phyloP scores from a whole-genome alignment of 1,284 basidiomycete species.

The Puccinia triticina region DNA sequence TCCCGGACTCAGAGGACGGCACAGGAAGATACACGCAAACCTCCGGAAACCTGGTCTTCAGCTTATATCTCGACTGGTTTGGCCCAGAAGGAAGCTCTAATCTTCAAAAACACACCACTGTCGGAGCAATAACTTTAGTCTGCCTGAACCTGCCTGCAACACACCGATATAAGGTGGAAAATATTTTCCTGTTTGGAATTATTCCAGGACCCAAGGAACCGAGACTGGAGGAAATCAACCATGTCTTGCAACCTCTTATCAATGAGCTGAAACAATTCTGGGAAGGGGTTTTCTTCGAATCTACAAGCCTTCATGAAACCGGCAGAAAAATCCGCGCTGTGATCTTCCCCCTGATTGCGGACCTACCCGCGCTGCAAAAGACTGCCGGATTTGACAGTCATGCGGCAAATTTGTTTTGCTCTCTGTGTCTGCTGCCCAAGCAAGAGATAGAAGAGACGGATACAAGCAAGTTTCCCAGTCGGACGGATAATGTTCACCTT shows the following conservation, averaged over 20 bases:
- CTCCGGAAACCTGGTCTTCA: constrained; percentile 31
- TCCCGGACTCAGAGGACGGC: neutral
- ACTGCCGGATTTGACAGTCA: neutral
- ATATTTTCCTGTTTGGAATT: no score
- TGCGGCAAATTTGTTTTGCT: neutral
- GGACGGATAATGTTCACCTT: neutral
- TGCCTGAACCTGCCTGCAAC: constrained; percentile 29
- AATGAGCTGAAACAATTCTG: constrained; percentile 15
- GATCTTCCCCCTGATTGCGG: constrained; percentile 21
- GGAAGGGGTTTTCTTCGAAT: neutral
- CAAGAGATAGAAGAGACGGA: neutral
- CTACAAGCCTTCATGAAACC: neutral
- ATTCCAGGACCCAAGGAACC: constrained; percentile 33
- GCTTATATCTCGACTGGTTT: constrained; percentile 24
- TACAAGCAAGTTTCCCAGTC: neutral
- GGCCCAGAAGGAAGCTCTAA: no score
- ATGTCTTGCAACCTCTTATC: constrained; percentile 17
- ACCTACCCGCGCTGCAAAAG: neutral
- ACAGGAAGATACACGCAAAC: neutral
- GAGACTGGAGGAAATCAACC: constrained; percentile 5
- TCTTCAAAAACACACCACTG: neutral
- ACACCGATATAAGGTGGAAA: constrained; percentile 1
- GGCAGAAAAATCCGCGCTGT: neutral
- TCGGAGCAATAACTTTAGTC: constrained; percentile 3
- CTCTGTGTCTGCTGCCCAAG: neutral